Percentiles rank a stretch among this genome's conserved stretches.
Conservation (phyloP, 352 stramenopile species). For the Pythium folliculosum region DNA sequence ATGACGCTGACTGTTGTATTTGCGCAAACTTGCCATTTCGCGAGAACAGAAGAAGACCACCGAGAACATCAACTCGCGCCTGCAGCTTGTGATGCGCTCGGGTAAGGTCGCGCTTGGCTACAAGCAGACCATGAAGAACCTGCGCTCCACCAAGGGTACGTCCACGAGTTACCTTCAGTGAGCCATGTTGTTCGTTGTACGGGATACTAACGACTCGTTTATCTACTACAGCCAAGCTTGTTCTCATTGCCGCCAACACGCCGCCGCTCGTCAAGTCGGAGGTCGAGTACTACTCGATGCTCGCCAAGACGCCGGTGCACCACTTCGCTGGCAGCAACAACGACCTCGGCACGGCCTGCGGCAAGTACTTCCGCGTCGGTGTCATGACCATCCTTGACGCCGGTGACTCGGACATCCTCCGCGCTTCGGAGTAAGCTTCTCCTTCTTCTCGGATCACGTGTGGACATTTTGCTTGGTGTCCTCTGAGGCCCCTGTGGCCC, state of each 20-base stretch:
- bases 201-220: no score
- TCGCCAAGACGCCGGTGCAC: constrained; percentile 98
- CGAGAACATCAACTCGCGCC: constrained; percentile 99
- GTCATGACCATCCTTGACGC: constrained; percentile 96
- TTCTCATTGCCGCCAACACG: constrained; percentile 98
- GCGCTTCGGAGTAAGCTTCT: constrained; percentile 54
- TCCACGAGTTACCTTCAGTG: constrained; percentile 3
- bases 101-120: constrained; percentile 99
- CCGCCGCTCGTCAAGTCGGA: constrained; percentile 98
- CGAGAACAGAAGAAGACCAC: constrained; percentile 95
- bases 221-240: constrained; percentile 89
- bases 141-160: constrained; percentile 92
- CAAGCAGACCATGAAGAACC: constrained; percentile 98
- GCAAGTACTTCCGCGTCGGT: constrained; percentile 99
- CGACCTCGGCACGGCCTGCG: constrained; percentile 98
- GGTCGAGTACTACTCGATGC: constrained; percentile 99
- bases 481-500: neutral
- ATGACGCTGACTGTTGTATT: constrained; percentile 30
- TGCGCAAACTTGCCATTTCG: constrained; percentile 2
- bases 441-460: neutral
- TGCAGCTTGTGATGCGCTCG: constrained; percentile 99
- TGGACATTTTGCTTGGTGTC: neutral
- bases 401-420: constrained; percentile 99
- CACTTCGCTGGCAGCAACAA: constrained; percentile 99
- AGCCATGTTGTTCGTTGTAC: neutral